Base-by-base conservation (phyloP, 805 yeast species). In the Candida adriatica region DNA sequence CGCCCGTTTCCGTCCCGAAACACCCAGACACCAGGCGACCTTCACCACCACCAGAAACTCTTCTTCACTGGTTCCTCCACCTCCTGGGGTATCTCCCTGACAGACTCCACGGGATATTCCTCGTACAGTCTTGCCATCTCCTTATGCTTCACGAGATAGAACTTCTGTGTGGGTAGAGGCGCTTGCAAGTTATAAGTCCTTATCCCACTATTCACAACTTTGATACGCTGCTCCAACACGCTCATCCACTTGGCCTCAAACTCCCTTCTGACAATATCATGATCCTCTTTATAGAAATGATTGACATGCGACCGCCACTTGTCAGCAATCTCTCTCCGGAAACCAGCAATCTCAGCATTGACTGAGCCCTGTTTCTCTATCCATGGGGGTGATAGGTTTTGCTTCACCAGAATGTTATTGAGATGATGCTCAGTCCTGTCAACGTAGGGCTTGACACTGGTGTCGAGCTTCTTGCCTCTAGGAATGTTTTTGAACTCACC, bases 331-430 rank as follows among this genome's bases (percentile, higher is more conserved):
- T 62, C 62, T 0, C 43, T 39, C 31, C 87, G 55, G 33, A 83
- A 74, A 0, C 47, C 47, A 3, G 45, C 49, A 7, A 81, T 63
- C 22, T 70, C 71, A 2, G 46, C 38, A 26, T 69, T 66, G 4
- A 79, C 72, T 2, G 72, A 65, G 13, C 71, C 63, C 53, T 83
- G 92, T 34, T 73, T 77, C 45, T 85, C 94, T 22, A 87, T 79
- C 96, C 96, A 87, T 0, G 94, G 94, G 0, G 95, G 95, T 8
- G 76, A 61, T 1, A 84, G 76, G 29, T 84, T 87, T 53, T 87
- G 95, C 26, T 73, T 69, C 32, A 68, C 72, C 35, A 87, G 57
- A 27, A 87, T 79, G 39, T 82, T 75, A 56, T 87, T 87, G 59
- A 87, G 56, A 51, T 85, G 84, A 52, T 77, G 84, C 45, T 79